Conservation (phyloP, 768 basidiomycete species). For the Termitomyces sp. region DNA sequence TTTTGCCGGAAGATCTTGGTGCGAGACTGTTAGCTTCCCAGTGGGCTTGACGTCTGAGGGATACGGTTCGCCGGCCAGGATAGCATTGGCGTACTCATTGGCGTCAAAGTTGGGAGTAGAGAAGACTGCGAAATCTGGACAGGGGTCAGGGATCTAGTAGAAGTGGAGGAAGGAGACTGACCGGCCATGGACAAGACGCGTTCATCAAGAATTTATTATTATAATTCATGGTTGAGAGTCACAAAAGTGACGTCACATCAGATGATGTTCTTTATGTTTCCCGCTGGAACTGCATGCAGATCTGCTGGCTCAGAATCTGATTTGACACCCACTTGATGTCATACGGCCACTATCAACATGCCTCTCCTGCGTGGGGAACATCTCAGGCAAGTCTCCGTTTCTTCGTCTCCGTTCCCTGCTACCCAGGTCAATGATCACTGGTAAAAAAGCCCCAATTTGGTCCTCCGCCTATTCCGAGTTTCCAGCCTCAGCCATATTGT, state of each 20-base stretch:
- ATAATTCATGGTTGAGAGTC: not conserved
- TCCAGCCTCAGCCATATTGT: conserved; percentile 53
- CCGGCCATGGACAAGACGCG: conserved; percentile 11
- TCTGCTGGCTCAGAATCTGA: conserved; percentile 6
- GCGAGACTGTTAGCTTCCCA: conserved; percentile 25
- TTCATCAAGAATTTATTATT: not conserved
- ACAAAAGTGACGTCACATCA: conserved; percentile 11
- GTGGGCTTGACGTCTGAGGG: conserved; percentile 33
- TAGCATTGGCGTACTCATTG: conserved; percentile 86
- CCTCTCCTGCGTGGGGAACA: conserved; percentile 46
- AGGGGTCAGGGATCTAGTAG: not conserved
- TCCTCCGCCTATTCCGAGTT: conserved; percentile 33
- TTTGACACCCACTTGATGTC: conserved; percentile 28
- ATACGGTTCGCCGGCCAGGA: conserved; percentile 81
- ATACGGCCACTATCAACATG: conserved; percentile 39
- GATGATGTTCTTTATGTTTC: not conserved
- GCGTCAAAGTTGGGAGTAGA: conserved; percentile 73
- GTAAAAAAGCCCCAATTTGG: conserved; percentile 34
- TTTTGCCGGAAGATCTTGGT: conserved; percentile 54
- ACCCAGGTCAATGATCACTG: conserved; percentile 1
- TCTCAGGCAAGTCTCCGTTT: conserved; percentile 23
- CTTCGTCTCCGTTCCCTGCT: not conserved
- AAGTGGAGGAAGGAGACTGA: conserved; percentile 3
- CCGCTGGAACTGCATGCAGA: not conserved
- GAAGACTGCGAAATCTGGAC: conserved; percentile 71